Evolutionary conservation across 2,329 filamentous ascomycete species (phyloP).

Genomic region (Verticillium tricorpus): DNA sequence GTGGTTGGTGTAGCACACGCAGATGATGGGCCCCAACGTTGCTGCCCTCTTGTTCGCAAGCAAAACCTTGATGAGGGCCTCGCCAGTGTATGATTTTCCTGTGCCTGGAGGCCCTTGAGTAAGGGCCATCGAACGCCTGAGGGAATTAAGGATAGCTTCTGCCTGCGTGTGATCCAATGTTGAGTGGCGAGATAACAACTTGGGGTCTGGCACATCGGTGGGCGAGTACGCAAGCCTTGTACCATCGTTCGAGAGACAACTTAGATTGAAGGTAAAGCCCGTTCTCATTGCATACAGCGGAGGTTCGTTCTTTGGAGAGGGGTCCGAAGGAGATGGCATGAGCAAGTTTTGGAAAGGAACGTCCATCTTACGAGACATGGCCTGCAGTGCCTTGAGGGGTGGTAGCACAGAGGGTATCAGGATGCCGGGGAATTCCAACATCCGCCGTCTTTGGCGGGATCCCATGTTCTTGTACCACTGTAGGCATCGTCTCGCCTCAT

Average conservation of each 20-base stretch:
- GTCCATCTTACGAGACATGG: too few species aligned
- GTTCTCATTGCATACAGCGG: too few species aligned
- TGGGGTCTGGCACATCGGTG: neutral
- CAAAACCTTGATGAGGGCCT: slow-evolving; percentile 52
- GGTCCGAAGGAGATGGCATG: too few species aligned
- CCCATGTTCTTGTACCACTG: too few species aligned
- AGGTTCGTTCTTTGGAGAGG: too few species aligned
- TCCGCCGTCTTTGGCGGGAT: too few species aligned
- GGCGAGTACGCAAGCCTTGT: neutral
- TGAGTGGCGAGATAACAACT: slow-evolving; percentile 7
- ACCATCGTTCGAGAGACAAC: neutral
- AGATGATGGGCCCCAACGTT: slow-evolving; percentile 43
- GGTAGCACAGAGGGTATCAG: too few species aligned
- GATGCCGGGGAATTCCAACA: too few species aligned
- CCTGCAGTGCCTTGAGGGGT: too few species aligned
- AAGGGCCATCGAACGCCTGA: slow-evolving; percentile 50
- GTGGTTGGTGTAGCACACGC: slow-evolving; percentile 43
- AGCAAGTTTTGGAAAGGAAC: too few species aligned
- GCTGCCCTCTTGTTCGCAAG: slow-evolving; percentile 35
- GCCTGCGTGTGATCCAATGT: slow-evolving; percentile 47
- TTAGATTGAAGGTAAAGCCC: neutral
- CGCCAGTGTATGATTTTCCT: slow-evolving; percentile 60
- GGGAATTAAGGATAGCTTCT: slow-evolving; percentile 44
- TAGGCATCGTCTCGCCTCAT: too few species aligned
- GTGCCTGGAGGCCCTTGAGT: slow-evolving; percentile 70